Percentiles rank a stretch among this genome's conserved stretches.
phyloP scores from a whole-genome alignment of 2,329 filamentous ascomycete genomes.

The Aspergillus intermedius region DNA sequence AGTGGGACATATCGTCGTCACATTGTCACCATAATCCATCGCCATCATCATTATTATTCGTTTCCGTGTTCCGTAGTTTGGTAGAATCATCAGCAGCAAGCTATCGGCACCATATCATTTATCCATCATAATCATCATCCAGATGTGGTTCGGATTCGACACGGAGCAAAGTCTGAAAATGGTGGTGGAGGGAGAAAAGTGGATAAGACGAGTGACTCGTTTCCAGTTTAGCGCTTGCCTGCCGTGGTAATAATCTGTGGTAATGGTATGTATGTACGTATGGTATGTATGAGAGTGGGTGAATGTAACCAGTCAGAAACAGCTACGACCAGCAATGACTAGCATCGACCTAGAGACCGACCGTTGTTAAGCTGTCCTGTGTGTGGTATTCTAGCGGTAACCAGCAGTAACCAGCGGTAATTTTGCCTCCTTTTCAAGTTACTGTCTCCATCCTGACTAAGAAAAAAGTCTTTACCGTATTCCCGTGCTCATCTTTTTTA shows the following conservation, averaged over 20 bases:
- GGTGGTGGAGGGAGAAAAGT: neutral
- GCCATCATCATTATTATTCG: neutral
- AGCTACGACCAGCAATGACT: conserved; percentile 1
- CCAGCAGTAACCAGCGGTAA: neutral
- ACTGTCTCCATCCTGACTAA: neutral
- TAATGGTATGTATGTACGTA: neutral
- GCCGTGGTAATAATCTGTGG: neutral
- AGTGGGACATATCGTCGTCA: neutral
- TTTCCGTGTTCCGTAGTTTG: neutral
- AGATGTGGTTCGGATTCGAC: neutral
- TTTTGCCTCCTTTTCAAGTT: neutral
- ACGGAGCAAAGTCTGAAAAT: neutral
- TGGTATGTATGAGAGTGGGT: neutral
- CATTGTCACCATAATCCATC: neutral
- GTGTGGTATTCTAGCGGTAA: neutral
- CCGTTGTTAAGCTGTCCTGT: neutral
- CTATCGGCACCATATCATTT: neutral
- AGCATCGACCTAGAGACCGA: conserved; percentile 5
- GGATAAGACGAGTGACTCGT: too few relatives aligned
- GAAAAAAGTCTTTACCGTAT: neutral
- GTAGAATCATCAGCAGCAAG: neutral
- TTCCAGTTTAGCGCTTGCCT: too few relatives aligned
- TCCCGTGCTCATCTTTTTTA: neutral
- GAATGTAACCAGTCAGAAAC: neutral
- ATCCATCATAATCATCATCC: neutral